Evolutionary conservation across 805 yeast genomes (phyloP).

Genomic region (Starmerella kuoi): DNA sequence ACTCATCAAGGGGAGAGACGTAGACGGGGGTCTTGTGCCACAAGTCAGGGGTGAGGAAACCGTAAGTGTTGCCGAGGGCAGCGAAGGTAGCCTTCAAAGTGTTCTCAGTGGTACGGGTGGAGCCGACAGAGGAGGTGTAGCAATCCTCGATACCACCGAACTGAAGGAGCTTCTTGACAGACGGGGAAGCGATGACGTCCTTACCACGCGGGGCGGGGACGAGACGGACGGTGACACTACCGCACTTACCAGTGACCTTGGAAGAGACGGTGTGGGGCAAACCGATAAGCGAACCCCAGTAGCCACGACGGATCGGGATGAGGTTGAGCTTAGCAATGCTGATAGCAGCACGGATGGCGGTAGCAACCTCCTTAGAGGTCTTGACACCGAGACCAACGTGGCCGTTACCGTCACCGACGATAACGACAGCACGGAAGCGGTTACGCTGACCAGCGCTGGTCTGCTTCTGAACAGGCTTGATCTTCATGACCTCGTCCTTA

Average conservation of each 20-base stretch:
- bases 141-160: constrained; percentile 99
- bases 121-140: constrained; percentile 96
- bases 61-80: constrained; percentile 99
- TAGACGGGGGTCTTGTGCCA: constrained; percentile 80
- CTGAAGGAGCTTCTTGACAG: constrained; percentile 96
- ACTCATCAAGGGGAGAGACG: constrained; percentile 89
- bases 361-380: constrained; percentile 99
- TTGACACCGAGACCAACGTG: constrained; percentile 99
- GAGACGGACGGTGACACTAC: constrained; percentile 95
- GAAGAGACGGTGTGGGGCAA: constrained; percentile 96
- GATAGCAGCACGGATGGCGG: constrained; percentile 99
- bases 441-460: constrained; percentile 99
- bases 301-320: constrained; percentile 99
- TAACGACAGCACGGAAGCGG: constrained; percentile 99
- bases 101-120: constrained; percentile 99
- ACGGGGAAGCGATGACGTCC: constrained; percentile 99
- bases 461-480: constrained; percentile 99
- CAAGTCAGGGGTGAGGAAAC: constrained; percentile 99
- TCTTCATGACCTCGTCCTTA: constrained; percentile 99
- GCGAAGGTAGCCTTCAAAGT: constrained; percentile 98
- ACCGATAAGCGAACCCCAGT: constrained; percentile 99
- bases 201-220: constrained; percentile 99
- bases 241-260: constrained; percentile 99
- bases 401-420: constrained; percentile 99
- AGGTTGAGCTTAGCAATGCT: constrained; percentile 96